Percentiles rank a stretch among this genome's conserved stretches.
Conservation (phyloP, 1,284 basidiomycete species). For the Cutaneotrichosporon sp. region DNA sequence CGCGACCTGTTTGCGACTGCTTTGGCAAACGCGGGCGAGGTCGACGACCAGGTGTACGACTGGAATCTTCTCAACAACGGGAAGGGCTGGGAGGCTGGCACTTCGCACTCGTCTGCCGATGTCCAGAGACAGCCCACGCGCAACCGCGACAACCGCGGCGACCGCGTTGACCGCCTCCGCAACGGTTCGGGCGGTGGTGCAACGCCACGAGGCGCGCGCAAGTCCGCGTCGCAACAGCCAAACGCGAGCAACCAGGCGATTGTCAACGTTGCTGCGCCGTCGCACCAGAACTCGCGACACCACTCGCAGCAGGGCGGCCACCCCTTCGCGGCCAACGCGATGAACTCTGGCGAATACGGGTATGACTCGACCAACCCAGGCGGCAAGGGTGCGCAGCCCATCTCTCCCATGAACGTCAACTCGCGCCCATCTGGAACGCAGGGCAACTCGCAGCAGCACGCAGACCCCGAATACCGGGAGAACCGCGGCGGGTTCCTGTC, state of each 20-base stretch:
- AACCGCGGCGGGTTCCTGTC: conserved; percentile 44
- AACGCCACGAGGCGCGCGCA: conserved; percentile 35
- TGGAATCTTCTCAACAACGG: conserved; percentile 88
- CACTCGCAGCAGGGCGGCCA: conserved; percentile 48
- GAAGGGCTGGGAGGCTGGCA: conserved; percentile 88
- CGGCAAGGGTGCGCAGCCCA: conserved; percentile 30
- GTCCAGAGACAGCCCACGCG: conserved; percentile 43
- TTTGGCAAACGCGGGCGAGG: conserved; percentile 80
- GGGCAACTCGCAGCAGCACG: conserved; percentile 43
- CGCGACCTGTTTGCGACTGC: conserved; percentile 89
- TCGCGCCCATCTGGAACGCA: conserved; percentile 29
- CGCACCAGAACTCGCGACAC: conserved; percentile 44
- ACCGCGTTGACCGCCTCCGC: conserved; percentile 54
- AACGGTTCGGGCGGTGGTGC: conserved; percentile 43
- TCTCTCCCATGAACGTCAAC: conserved; percentile 49
- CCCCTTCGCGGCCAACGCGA: conserved; percentile 45
- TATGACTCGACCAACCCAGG: conserved; percentile 43
- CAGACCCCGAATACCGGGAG: conserved; percentile 47
- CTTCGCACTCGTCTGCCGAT: conserved; percentile 30
- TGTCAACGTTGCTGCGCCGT: conserved; percentile 49
- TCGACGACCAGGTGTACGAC: conserved; percentile 85
- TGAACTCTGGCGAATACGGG: conserved; percentile 18
- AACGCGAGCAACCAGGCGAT: conserved; percentile 54
- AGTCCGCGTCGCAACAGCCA: conserved; percentile 47
- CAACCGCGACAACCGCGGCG: conserved; percentile 43